These are phyloP conservation scores for Tulasnella sp. DNA, from an alignment of 768 basidiomycete genomes.

Conservation along the genomic window DNA sequence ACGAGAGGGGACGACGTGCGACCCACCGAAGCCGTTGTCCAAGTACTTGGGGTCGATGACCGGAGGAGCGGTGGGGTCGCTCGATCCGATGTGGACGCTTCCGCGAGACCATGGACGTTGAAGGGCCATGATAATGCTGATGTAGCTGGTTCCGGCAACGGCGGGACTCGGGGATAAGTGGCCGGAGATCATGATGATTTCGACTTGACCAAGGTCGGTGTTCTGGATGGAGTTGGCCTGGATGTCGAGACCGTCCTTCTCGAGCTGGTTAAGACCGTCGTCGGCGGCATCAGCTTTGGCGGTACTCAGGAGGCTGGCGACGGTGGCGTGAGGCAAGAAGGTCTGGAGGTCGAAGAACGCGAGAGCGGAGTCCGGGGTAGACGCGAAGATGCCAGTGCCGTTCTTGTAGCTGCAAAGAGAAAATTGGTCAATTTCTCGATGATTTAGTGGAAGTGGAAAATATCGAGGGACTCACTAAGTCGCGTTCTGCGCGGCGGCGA, in stretches of 20 bases:
- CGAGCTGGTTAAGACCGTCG: background rate
- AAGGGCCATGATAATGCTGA: slow-evolving; percentile 40
- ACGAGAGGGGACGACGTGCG: background rate
- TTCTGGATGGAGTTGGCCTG: background rate
- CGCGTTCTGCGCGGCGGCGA: background rate
- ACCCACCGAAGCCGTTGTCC: slow-evolving; percentile 43
- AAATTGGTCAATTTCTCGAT: background rate
- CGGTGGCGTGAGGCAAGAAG: background rate
- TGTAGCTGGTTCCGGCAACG: slow-evolving; percentile 45
- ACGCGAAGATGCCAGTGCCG: slow-evolving; percentile 19
- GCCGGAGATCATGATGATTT: slow-evolving; percentile 21
- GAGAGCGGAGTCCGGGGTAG: slow-evolving; percentile 21
- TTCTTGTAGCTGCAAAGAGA: slow-evolving; percentile 6
- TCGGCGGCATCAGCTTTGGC: background rate
- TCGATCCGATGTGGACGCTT: slow-evolving; percentile 41
- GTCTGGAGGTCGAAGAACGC: slow-evolving; percentile 19
- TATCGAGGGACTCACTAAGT: background rate
- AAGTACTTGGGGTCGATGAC: slow-evolving; percentile 46
- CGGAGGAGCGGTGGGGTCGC: slow-evolving; percentile 40
- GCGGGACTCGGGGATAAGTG: slow-evolving; percentile 29
- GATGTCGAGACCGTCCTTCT: background rate
- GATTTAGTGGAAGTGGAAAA: background rate
- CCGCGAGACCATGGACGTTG: slow-evolving; percentile 52
- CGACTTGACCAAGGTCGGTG: slow-evolving; percentile 9
- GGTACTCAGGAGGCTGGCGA: background rate